Percentiles rank a stretch among this genome's conserved stretches.
These are phyloP conservation scores for Peniophora sp. DNA, from an alignment of 1,284 basidiomycete genomes.

Conservation along the genomic window DNA sequence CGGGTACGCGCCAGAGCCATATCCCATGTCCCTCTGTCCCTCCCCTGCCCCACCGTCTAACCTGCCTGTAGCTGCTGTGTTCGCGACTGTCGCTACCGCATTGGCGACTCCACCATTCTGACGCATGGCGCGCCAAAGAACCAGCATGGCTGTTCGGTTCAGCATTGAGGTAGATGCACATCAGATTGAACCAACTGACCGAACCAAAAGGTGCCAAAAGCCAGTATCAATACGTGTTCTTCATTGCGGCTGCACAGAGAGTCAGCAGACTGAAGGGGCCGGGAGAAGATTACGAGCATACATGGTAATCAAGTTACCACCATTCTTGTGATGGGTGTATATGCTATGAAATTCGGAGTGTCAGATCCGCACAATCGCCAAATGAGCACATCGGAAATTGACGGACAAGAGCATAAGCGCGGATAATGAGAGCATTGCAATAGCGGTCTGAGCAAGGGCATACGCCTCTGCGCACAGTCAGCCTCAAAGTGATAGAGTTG, in stretches of 20 bases:
- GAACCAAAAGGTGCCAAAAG: constrained; percentile 65
- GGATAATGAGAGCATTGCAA: constrained; percentile 57
- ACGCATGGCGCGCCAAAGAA: constrained; percentile 21
- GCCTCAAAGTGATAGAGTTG: not conserved
- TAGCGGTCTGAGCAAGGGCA: constrained; percentile 63
- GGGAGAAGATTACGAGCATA: too few relatives aligned
- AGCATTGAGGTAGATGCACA: not conserved
- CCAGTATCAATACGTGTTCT: constrained; percentile 60
- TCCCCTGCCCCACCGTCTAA: constrained; percentile 24
- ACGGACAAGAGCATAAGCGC: constrained; percentile 56
- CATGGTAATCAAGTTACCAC: constrained; percentile 50
- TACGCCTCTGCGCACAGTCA: constrained; percentile 44
- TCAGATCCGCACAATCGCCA: too few relatives aligned
- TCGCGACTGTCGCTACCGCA: constrained; percentile 2
- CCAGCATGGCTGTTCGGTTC: constrained; percentile 19
- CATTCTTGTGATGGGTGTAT: constrained; percentile 54
- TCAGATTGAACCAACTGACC: constrained; percentile 33
- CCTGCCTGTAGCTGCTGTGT: constrained; percentile 14
- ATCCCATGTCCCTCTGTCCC: constrained; percentile 14
- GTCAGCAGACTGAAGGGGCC: too few relatives aligned
- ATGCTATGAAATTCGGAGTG: constrained; percentile 17
- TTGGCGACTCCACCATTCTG: constrained; percentile 4
- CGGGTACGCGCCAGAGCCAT: too few relatives aligned
- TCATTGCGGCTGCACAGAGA: too few relatives aligned
- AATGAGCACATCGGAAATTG: not conserved